Evolutionary conservation across 768 basidiomycete species (phyloP).

Genomic region (Mycena amicta): DNA sequence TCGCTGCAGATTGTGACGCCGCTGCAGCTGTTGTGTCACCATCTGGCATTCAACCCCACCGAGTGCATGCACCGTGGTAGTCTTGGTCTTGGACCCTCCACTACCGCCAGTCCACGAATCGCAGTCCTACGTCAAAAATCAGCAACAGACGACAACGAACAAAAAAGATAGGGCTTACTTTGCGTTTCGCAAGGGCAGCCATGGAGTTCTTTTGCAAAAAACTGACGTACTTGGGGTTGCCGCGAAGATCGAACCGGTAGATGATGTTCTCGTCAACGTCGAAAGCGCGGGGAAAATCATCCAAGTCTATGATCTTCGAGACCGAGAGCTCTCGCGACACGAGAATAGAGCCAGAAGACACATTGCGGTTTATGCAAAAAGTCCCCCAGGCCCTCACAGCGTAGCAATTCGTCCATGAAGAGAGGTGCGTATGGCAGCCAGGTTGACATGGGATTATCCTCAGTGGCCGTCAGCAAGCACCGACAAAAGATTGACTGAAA

Average conservation of each 20-base stretch:
- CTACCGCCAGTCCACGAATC: constrained; percentile 14
- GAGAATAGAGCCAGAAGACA: too few species aligned
- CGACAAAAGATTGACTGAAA: background rate
- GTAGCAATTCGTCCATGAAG: background rate
- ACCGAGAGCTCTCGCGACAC: too few species aligned
- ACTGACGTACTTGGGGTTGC: too few species aligned
- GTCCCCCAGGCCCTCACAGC: background rate
- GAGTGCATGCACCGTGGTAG: constrained; percentile 8
- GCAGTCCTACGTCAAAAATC: too few species aligned
- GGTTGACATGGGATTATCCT: background rate
- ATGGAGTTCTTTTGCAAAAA: too few species aligned
- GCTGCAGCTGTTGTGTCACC: constrained; percentile 5
- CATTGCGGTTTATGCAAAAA: background rate
- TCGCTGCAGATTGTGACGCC: constrained; percentile 9
- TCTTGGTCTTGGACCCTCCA: background rate
- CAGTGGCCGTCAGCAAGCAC: background rate
- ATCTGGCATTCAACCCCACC: constrained; percentile 8
- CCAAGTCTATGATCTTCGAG: too few species aligned
- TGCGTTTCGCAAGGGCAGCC: too few species aligned
- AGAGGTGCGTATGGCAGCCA: background rate
- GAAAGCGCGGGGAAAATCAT: too few species aligned
- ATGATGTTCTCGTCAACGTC: too few species aligned
- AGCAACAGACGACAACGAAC: too few species aligned
- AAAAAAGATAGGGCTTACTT: too few species aligned
- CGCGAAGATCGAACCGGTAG: too few species aligned